Evolutionary conservation across 2,329 filamentous ascomycete genomes (phyloP).

Genomic region (Pseudonectria foliicola): DNA sequence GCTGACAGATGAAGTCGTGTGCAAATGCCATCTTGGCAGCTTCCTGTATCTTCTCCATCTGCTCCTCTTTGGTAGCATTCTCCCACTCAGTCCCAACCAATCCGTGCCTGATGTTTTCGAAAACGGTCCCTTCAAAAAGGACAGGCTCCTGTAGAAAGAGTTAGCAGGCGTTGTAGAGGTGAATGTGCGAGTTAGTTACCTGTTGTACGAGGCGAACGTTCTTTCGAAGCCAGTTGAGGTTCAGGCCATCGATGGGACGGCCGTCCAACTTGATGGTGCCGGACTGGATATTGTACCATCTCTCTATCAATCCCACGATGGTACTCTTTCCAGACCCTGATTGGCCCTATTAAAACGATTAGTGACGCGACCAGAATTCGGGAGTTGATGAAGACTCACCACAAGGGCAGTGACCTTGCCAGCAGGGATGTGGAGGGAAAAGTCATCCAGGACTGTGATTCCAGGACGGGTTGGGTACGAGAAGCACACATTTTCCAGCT

Average conservation of each 20-base stretch:
- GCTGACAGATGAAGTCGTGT: slow-evolving; percentile 40
- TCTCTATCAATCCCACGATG: slow-evolving; percentile 32
- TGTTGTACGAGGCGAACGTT: slow-evolving; percentile 33
- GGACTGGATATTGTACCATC: slow-evolving; percentile 30
- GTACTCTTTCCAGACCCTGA: slow-evolving; percentile 35
- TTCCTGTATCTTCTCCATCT: slow-evolving; percentile 35
- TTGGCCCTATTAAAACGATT: slow-evolving; percentile 19
- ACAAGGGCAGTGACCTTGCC: slow-evolving; percentile 38
- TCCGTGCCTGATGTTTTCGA: slow-evolving; percentile 47
- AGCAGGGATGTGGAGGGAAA: slow-evolving; percentile 36
- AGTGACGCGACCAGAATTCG: background rate
- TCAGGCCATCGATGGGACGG: slow-evolving; percentile 25
- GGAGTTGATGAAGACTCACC: slow-evolving; percentile 28
- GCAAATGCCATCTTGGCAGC: slow-evolving; percentile 44
- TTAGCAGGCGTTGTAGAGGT: background rate
- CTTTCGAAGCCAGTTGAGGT: slow-evolving; percentile 32
- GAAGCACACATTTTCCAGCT: slow-evolving; percentile 35
- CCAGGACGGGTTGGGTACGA: slow-evolving; percentile 38
- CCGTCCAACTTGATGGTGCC: slow-evolving; percentile 32
- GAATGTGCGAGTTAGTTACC: slow-evolving; percentile 1
- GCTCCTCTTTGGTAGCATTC: slow-evolving; percentile 31
- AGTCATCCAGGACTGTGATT: slow-evolving; percentile 33
- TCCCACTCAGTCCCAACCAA: slow-evolving; percentile 36
- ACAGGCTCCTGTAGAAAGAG: slow-evolving; percentile 30
- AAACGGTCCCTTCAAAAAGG: slow-evolving; percentile 42